phyloP scores from a whole-genome alignment of 2,329 filamentous ascomycete genomes.

The Colletotrichum theobromicola region DNA sequence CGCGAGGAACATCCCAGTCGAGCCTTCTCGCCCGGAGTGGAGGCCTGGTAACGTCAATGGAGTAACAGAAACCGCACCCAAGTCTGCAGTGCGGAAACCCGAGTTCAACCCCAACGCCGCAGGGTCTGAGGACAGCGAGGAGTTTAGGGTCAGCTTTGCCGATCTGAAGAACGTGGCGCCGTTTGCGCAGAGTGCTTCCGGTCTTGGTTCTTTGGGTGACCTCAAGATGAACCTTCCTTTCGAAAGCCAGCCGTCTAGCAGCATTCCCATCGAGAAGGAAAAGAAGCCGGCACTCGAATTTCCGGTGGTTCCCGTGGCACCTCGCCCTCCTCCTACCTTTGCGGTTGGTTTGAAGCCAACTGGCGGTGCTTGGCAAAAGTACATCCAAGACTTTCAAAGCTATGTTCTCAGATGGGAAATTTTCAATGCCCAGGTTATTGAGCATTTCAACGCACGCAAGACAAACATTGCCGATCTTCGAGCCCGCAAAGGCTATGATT shows the following conservation, averaged over 20 bases:
- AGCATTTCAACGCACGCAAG: constrained; percentile 61
- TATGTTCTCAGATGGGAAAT: constrained; percentile 55
- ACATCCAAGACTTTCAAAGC: constrained; percentile 55
- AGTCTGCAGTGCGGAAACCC: constrained; percentile 24
- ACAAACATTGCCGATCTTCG: constrained; percentile 43
- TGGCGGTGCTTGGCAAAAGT: constrained; percentile 51
- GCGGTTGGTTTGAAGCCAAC: constrained; percentile 49
- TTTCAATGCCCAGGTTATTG: constrained; percentile 53
- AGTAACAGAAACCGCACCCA: constrained; percentile 7
- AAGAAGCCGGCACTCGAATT: constrained; percentile 45
- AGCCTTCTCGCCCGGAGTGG: constrained; percentile 66
- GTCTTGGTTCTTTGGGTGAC: constrained; percentile 60
- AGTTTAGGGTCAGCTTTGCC: constrained; percentile 57
- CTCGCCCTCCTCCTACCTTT: constrained; percentile 49
- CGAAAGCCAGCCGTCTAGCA: constrained; percentile 53
- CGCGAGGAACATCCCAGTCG: constrained; percentile 60
- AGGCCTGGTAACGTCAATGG: constrained; percentile 50
- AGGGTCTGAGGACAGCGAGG: constrained; percentile 62
- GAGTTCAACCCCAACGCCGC: constrained; percentile 38
- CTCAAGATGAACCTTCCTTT: constrained; percentile 63
- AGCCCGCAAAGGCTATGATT: constrained; percentile 47
- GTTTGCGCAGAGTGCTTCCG: constrained; percentile 50
- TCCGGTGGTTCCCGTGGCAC: constrained; percentile 54
- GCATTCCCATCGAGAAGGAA: constrained; percentile 39
- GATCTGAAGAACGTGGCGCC: constrained; percentile 64